phyloP scores from a whole-genome alignment of 2,329 filamentous ascomycete genomes.

The Parafenestella ontariensis region DNA sequence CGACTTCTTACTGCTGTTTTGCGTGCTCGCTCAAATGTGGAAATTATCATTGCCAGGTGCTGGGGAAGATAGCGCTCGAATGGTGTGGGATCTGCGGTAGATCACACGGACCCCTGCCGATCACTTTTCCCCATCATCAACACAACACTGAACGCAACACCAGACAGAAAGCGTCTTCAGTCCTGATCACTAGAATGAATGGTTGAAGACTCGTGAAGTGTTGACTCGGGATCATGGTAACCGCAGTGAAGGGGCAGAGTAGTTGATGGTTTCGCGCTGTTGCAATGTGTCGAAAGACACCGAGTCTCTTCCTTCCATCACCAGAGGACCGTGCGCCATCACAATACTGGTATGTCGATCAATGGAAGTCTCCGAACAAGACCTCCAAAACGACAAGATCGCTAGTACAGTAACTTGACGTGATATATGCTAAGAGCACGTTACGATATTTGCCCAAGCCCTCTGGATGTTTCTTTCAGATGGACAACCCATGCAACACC shows the following conservation, averaged over 20 bases:
- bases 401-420: neutral
- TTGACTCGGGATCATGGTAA: neutral
- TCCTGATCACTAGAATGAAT: neutral
- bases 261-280: neutral
- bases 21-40: neutral
- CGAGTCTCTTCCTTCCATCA: neutral
- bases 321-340: conserved; percentile 2
- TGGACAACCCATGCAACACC: neutral
- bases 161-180: neutral
- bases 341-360: conserved; percentile 2
- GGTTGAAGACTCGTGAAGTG: no score
- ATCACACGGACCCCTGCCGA: conserved; percentile 7
- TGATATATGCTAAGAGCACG: conserved; percentile 4
- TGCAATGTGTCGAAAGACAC: neutral
- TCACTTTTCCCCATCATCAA: neutral
- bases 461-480: neutral
- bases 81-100: conserved; percentile 2
- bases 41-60: neutral
- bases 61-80: neutral
- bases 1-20: neutral
- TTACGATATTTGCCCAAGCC: neutral
- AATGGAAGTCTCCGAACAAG: neutral
- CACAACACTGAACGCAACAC: neutral
- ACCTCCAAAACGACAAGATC: neutral
- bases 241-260: neutral